Evolutionary conservation across 1,284 basidiomycete species (phyloP).

Genomic region (Trametes hirsuta): DNA sequence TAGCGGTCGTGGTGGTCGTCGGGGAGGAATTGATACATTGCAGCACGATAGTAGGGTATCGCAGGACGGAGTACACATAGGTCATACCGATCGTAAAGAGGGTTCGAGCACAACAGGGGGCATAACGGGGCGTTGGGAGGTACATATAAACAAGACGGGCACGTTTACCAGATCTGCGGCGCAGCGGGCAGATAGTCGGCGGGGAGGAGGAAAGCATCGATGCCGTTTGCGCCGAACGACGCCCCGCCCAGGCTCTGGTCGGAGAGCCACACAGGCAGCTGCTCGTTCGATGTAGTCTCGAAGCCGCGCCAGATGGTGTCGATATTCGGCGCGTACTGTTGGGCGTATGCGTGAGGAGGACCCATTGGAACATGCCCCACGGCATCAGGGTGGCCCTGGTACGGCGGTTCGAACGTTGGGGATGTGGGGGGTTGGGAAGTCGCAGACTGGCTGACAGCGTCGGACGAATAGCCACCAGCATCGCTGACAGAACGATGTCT

Average conservation of each 20-base stretch:
- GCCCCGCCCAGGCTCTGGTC: slow-evolving; percentile 77
- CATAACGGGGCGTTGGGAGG: neutral
- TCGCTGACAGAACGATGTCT: slow-evolving; percentile 32
- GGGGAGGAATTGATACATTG: slow-evolving; percentile 14
- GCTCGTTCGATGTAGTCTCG: slow-evolving; percentile 69
- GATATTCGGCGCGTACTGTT: slow-evolving; percentile 52
- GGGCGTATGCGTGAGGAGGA: slow-evolving; percentile 34
- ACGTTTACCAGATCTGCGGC: slow-evolving; percentile 69
- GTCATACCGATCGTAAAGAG: slow-evolving; percentile 15
- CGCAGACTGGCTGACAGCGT: slow-evolving; percentile 26
- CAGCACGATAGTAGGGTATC: slow-evolving; percentile 21
- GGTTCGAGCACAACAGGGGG: slow-evolving; percentile 19
- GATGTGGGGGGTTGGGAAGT: slow-evolving; percentile 33
- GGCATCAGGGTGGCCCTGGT: slow-evolving; percentile 28
- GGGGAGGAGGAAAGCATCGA: slow-evolving; percentile 82
- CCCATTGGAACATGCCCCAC: slow-evolving; percentile 31
- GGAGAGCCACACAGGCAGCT: slow-evolving; percentile 81
- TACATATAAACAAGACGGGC: slow-evolving; percentile 6
- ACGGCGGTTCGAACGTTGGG: slow-evolving; percentile 37
- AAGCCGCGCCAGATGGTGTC: slow-evolving; percentile 77
- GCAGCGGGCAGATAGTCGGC: slow-evolving; percentile 69
- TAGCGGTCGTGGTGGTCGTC: slow-evolving; percentile 8
- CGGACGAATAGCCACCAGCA: slow-evolving; percentile 29
- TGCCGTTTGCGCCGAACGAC: slow-evolving; percentile 76
- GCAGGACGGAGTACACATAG: slow-evolving; percentile 16